phyloP scores from a whole-genome alignment of 1,284 basidiomycete genomes.

The Ustilago shanxiensis region DNA sequence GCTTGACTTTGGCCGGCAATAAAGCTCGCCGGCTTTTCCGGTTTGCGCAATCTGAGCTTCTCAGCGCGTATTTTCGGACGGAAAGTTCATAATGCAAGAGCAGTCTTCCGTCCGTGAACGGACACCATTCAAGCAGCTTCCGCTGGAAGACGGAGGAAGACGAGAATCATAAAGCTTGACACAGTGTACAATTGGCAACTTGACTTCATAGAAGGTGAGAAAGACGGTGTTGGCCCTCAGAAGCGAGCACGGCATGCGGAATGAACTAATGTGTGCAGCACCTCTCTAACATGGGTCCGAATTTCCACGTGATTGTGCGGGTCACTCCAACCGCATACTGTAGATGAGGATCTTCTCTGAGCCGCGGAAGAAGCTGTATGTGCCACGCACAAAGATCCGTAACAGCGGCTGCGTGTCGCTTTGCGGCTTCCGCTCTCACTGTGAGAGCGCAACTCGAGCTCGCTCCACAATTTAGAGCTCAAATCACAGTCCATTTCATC shows the following conservation, averaged over 20 bases:
- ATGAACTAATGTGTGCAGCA: too few relatives aligned
- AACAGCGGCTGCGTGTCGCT: not conserved
- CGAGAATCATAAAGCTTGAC: too few relatives aligned
- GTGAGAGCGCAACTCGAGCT: too few relatives aligned
- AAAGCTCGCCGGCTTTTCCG: slow-evolving; percentile 31
- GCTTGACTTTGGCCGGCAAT: slow-evolving; percentile 19
- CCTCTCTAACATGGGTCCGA: too few relatives aligned
- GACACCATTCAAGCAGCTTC: not conserved
- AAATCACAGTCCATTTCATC: too few relatives aligned
- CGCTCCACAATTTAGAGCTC: slow-evolving; percentile 38
- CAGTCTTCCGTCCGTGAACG: slow-evolving; percentile 17
- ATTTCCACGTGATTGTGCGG: not conserved
- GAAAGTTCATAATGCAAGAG: not conserved
- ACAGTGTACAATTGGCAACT: too few relatives aligned
- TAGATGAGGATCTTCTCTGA: too few relatives aligned
- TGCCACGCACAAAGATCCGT: too few relatives aligned
- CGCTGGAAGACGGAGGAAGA: not conserved
- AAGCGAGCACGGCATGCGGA: too few relatives aligned
- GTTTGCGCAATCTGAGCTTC: not conserved
- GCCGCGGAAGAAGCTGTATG: not conserved
- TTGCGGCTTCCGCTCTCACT: too few relatives aligned
- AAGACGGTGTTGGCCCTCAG: too few relatives aligned
- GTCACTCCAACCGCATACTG: too few relatives aligned
- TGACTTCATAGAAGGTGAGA: not conserved
- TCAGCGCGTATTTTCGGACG: slow-evolving; percentile 23